Base-by-base conservation (phyloP, 345 rosid species). In the Corchorus olitorius region DNA sequence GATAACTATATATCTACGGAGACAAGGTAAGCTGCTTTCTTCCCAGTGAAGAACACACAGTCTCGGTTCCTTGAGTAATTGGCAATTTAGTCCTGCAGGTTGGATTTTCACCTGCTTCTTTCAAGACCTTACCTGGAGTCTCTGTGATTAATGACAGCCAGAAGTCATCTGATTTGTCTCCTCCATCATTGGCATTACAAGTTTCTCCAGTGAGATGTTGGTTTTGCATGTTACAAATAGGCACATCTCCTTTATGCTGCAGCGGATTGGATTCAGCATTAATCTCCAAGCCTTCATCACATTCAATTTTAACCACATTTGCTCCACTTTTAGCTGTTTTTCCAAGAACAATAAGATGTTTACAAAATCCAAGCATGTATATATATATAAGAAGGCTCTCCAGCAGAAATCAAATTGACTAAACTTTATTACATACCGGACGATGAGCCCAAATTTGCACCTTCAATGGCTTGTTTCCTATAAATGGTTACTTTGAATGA, bases 401-500 rank as follows among this genome's bases (percentile, higher is more conserved):
- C 27, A 22, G 39, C 9, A 69, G 20, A 49, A 22, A 69, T 8
- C 59, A 15, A 20, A 34, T 59, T 12, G 4, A 15, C 64, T 27
- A 12, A 59, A 27, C 27, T 35, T 16, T 22, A 34, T 27, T 39
- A 74, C 76, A 46, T 48, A 74, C 76, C 33, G 1, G 12, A 6
- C 9, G 69, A 74, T 12, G 12, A 46, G 17, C 43, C 45, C 45
- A 14, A 34, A 61, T 48, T 61, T 74, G 58, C 27, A 27, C 48
- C 59, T 46, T 61, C 69, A 74, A 5, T 16, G 15, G 14, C 48
- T 5, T 49, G 73, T 13, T 52, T 69, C 39, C 55, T 53, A 14
- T 59, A 53, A 70, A 80, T 83, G 60, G 65, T 62, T 53, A 83
- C 83, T 45, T 70, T 53, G 15, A 83, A 33, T 14, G 67, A 65